phyloP scores from a whole-genome alignment of 768 basidiomycete species.

The Russula brevipes region DNA sequence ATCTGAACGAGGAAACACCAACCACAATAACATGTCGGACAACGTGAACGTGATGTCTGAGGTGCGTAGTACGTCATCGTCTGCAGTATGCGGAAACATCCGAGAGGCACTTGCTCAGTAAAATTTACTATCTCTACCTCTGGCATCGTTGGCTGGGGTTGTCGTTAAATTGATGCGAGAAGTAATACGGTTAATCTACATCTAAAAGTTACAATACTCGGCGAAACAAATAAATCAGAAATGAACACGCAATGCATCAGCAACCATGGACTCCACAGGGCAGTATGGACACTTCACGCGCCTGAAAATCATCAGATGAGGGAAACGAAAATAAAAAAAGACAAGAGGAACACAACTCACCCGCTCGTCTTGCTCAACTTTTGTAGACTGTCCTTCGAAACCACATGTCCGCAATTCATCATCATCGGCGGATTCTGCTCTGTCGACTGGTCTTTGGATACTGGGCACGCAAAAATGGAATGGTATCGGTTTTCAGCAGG shows the following conservation, averaged over 20 bases:
- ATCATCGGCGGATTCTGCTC: conserved; percentile 96
- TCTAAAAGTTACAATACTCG: background rate
- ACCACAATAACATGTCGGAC: conserved; percentile 70
- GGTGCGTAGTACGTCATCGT: conserved; percentile 88
- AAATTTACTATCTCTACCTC: conserved; percentile 45
- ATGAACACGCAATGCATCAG: conserved; percentile 55
- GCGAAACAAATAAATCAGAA: conserved; percentile 40
- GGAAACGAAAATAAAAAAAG: conserved; percentile 49
- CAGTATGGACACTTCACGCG: conserved; percentile 97
- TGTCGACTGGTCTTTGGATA: conserved; percentile 95
- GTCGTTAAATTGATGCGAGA: too few species aligned
- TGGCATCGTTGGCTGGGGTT: conserved; percentile 33
- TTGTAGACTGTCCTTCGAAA: conserved; percentile 85
- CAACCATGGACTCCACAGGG: conserved; percentile 66
- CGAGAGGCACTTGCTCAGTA: conserved; percentile 41
- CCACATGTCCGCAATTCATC: conserved; percentile 93
- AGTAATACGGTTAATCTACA: too few species aligned
- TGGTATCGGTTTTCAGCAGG: conserved; percentile 87
- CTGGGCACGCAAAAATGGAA: conserved; percentile 95
- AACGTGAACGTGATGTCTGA: conserved; percentile 76
- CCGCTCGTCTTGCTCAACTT: conserved; percentile 82
- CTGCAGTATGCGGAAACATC: conserved; percentile 61
- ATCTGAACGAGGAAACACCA: conserved; percentile 49
- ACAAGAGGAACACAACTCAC: conserved; percentile 34
- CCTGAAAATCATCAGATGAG: conserved; percentile 70